These are phyloP conservation scores for Fomitopsis pulvina DNA, from an alignment of 768 basidiomycete genomes.

Conservation along the genomic window DNA sequence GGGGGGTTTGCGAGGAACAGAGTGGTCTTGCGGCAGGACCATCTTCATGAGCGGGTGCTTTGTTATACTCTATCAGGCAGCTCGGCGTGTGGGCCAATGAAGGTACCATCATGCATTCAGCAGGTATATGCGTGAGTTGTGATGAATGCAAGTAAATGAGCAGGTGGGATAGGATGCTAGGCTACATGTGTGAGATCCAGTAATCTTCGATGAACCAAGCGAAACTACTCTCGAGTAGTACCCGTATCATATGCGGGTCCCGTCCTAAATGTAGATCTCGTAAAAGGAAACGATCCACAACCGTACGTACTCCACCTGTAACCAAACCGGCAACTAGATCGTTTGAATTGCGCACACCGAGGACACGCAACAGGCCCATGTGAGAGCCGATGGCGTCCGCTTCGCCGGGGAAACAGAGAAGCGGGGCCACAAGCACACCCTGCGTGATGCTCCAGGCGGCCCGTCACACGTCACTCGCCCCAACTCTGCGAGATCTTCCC, in stretches of 20 bases:
- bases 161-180: neutral
- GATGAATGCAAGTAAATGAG: neutral
- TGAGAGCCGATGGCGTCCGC: neutral
- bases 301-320: neutral
- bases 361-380: neutral
- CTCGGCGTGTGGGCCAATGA: no score
- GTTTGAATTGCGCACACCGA: neutral
- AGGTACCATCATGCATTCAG: no score
- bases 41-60: no score
- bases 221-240: neutral
- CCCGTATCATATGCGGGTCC: neutral
- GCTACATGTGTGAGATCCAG: neutral
- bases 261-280: neutral
- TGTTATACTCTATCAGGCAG: no score
- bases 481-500: conserved; percentile 27
- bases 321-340: neutral
- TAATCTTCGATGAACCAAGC: neutral
- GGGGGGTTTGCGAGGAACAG: conserved; percentile 13
- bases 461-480: conserved; percentile 20
- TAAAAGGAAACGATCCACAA: neutral
- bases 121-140: neutral
- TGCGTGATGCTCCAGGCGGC: neutral
- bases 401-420: neutral
- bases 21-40: neutral
- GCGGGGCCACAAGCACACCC: neutral